Conservation (phyloP, 176 grass and related monocot species). For the Musa beccarii region DNA sequence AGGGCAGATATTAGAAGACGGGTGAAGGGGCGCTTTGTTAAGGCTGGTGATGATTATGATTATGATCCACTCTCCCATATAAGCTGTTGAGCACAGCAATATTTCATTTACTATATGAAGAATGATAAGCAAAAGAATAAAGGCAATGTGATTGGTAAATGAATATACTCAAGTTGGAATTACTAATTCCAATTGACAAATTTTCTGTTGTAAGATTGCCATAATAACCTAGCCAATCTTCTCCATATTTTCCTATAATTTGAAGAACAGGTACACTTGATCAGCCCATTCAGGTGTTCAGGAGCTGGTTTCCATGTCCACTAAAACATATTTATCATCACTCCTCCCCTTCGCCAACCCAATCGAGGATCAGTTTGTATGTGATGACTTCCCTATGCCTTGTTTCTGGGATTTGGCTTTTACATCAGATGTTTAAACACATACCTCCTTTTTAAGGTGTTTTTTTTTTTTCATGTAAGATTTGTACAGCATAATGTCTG, state of each 20-base stretch:
- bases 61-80: conserved; percentile 16
- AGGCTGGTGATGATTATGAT: conserved; percentile 31
- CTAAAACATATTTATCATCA: background rate
- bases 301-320: background rate
- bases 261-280: background rate
- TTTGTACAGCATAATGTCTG: too few relatives aligned
- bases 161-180: background rate
- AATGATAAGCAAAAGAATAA: background rate
- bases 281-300: background rate
- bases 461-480: too few relatives aligned
- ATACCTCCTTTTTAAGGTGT: background rate
- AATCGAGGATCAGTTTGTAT: background rate
- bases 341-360: background rate
- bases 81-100: background rate
- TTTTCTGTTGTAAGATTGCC: background rate
- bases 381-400: too few relatives aligned
- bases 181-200: background rate
- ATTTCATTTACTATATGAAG: background rate
- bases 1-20: conserved; percentile 19
- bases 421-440: background rate
- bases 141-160: background rate
- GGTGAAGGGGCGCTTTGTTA: conserved; percentile 25
- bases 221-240: too few relatives aligned
- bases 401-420: background rate
- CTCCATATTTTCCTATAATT: too few relatives aligned